These are phyloP conservation scores for Penicillium sp. DNA, from an alignment of 2,329 filamentous ascomycete genomes.

Conservation along the genomic window DNA sequence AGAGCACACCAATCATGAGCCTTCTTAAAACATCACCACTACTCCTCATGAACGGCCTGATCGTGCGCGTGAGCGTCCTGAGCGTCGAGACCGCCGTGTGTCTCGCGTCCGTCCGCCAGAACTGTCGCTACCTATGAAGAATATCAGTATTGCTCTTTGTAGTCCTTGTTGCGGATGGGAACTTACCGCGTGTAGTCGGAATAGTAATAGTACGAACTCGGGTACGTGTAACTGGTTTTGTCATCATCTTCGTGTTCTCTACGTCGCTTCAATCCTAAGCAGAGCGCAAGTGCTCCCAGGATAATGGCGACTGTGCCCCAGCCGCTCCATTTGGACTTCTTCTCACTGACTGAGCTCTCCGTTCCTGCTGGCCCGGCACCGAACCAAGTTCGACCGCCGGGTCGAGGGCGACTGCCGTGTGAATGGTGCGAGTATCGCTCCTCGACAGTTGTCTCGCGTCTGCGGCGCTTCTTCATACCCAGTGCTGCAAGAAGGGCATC, in stretches of 20 bases:
- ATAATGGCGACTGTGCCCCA: slow-evolving; percentile 41
- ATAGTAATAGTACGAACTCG: slow-evolving; percentile 42
- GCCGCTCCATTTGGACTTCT: slow-evolving; percentile 38
- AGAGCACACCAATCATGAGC: not conserved
- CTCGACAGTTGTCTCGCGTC: slow-evolving; percentile 39
- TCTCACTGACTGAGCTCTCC: slow-evolving; percentile 28
- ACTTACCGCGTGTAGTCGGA: slow-evolving; percentile 42
- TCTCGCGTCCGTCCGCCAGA: slow-evolving; percentile 39
- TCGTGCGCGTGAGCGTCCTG: slow-evolving; percentile 17
- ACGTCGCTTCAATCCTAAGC: slow-evolving; percentile 44
- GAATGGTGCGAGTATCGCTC: slow-evolving; percentile 36
- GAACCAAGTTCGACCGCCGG: slow-evolving; percentile 38
- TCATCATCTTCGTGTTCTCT: slow-evolving; percentile 36
- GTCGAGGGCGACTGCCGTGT: slow-evolving; percentile 27
- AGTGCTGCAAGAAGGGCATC: slow-evolving; percentile 41
- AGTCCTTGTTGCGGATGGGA: not conserved
- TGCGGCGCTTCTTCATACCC: slow-evolving; percentile 37
- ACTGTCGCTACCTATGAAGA: slow-evolving; percentile 40
- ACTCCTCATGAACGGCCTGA: slow-evolving; percentile 25
- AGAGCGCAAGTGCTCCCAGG: slow-evolving; percentile 42
- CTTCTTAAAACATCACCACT: not conserved
- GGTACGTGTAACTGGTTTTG: slow-evolving; percentile 38
- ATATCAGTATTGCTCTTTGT: slow-evolving; percentile 3
- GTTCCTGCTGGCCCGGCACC: slow-evolving; percentile 32
- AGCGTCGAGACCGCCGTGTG: slow-evolving; percentile 27